A percentile compares a stretch with the other conserved stretches of the same genome.
Conservation (phyloP, 345 rosid species). For the Abelmoschus esculentus region DNA sequence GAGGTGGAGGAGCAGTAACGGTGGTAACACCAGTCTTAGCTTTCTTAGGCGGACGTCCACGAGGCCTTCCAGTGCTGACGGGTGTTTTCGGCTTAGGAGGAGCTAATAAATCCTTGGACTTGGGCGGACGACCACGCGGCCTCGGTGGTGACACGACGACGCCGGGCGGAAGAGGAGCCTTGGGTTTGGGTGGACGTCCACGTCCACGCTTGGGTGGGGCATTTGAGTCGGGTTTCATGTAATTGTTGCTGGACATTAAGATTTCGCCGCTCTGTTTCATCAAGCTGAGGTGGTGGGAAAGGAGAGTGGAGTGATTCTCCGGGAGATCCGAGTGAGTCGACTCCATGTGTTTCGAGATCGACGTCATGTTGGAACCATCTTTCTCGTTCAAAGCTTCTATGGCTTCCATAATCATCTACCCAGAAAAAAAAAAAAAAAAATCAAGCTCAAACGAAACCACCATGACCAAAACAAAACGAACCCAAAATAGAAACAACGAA, state of each 20-base stretch:
- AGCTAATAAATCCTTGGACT: slow-evolving; percentile 41
- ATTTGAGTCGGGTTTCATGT: slow-evolving; percentile 62
- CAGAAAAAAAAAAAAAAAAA: neutral
- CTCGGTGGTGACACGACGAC: slow-evolving; percentile 35
- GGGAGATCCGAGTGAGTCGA: slow-evolving; percentile 45
- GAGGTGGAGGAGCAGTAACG: neutral
- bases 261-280: slow-evolving; percentile 64
- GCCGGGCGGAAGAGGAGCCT: slow-evolving; percentile 23
- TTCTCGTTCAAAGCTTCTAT: slow-evolving; percentile 48
- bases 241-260: slow-evolving; percentile 57
- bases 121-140: slow-evolving; percentile 62
- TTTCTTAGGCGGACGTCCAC: slow-evolving; percentile 76
- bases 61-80: slow-evolving; percentile 34
- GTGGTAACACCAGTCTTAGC: slow-evolving; percentile 19
- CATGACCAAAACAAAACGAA: neutral
- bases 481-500: neutral
- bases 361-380: slow-evolving; percentile 51
- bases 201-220: slow-evolving; percentile 84
- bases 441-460: neutral
- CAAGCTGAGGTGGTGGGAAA: slow-evolving; percentile 53
- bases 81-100: slow-evolving; percentile 21
- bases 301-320: slow-evolving; percentile 47
- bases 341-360: slow-evolving; percentile 61
- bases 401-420: slow-evolving; percentile 72
- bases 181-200: slow-evolving; percentile 87